A percentile compares a stretch with the other conserved stretches of the same genome.
Conservation (phyloP, 495 filamentous ascomycete genomes). For the Neohortaea acidophila region DNA sequence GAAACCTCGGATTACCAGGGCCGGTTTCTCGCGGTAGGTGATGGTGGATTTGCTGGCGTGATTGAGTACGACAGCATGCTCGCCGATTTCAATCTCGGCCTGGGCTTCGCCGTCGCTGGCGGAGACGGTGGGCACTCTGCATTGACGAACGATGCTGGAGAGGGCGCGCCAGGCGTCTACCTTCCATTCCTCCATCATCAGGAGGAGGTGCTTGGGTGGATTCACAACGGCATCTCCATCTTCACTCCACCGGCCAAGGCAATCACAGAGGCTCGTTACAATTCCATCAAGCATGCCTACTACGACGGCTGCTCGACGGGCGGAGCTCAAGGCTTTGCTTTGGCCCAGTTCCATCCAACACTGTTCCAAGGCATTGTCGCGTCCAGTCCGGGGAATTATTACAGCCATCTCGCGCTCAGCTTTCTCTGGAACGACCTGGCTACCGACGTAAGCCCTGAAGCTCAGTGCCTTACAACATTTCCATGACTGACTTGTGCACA, state of each 20-base stretch:
- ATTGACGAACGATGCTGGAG: conserved; percentile 16
- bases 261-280: conserved; percentile 35
- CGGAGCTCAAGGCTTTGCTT: conserved; percentile 39
- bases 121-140: conserved; percentile 16
- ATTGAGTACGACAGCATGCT: conserved; percentile 19
- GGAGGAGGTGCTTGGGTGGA: conserved; percentile 22
- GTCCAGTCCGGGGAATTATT: conserved; percentile 30
- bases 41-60: conserved; percentile 22
- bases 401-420: conserved; percentile 29
- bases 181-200: conserved; percentile 42
- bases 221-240: conserved; percentile 26
- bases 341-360: conserved; percentile 35
- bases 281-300: conserved; percentile 34
- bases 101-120: conserved; percentile 41
- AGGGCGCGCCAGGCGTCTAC: conserved; percentile 14
- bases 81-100: conserved; percentile 25
- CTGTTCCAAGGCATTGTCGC: conserved; percentile 36
- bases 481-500: no score
- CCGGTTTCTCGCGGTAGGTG: conserved; percentile 22
- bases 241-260: conserved; percentile 30
- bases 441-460: conserved; percentile 18
- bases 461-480: neutral
- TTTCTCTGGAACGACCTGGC: conserved; percentile 30
- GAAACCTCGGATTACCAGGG: conserved; percentile 22
- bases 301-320: conserved; percentile 44